These are phyloP conservation scores for Russula olivacea DNA, from an alignment of 768 basidiomycete genomes.

Conservation along the genomic window DNA sequence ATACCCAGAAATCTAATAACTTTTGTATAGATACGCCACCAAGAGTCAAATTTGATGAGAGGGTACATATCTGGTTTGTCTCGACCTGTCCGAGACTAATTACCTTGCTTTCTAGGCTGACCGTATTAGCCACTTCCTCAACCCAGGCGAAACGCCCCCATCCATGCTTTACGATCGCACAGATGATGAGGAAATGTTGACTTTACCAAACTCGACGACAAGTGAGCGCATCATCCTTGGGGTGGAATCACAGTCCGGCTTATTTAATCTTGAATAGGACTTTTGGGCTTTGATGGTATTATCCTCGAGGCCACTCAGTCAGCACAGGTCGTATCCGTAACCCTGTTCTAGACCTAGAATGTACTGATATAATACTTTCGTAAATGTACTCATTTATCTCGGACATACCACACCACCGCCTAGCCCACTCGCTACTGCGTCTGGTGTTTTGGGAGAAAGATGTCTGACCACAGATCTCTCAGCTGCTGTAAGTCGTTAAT, in stretches of 20 bases:
- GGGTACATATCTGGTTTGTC: slow-evolving; percentile 38
- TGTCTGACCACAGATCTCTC: slow-evolving; percentile 64
- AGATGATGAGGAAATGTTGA: slow-evolving; percentile 66
- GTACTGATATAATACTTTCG: slow-evolving; percentile 4
- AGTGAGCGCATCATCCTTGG: slow-evolving; percentile 40
- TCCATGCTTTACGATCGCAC: slow-evolving; percentile 79
- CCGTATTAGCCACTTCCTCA: slow-evolving; percentile 70
- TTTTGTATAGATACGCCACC: slow-evolving; percentile 58
- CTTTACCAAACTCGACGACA: slow-evolving; percentile 60
- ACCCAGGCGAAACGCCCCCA: slow-evolving; percentile 65
- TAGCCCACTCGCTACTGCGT: not conserved
- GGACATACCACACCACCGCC: not conserved
- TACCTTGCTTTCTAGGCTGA: slow-evolving; percentile 49
- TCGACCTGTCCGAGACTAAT: not conserved
- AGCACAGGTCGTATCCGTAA: slow-evolving; percentile 71
- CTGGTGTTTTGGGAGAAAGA: slow-evolving; percentile 45
- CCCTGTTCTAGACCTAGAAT: slow-evolving; percentile 44
- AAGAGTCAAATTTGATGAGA: slow-evolving; percentile 63
- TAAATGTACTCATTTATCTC: slow-evolving; percentile 3
- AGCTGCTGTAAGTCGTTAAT: slow-evolving; percentile 61
- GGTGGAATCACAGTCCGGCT: not conserved
- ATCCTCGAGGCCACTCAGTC: slow-evolving; percentile 74
- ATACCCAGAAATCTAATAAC: slow-evolving; percentile 6
- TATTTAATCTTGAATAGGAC: slow-evolving; percentile 32
- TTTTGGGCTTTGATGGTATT: slow-evolving; percentile 77